Evolutionary conservation across 2,329 filamentous ascomycete species (phyloP).

Genomic region (Fusarium sp.): DNA sequence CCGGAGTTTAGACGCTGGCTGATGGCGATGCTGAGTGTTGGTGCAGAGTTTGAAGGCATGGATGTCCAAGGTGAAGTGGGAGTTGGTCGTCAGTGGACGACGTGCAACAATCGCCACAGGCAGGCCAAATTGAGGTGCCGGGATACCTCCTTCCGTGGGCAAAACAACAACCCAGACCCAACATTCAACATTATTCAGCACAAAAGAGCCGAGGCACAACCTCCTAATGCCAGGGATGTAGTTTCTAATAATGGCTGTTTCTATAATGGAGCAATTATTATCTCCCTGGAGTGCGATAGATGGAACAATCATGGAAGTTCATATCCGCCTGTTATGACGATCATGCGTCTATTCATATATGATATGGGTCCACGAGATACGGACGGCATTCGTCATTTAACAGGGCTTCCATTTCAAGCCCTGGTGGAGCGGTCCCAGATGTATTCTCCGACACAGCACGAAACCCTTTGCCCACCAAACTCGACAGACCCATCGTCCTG

Average conservation of each 20-base stretch:
- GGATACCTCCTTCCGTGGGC: not conserved
- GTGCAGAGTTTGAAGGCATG: not conserved
- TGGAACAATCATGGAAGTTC: constrained; percentile 15
- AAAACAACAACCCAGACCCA: not conserved
- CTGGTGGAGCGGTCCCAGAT: constrained; percentile 9
- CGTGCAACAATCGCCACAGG: not conserved
- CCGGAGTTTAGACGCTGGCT: constrained; percentile 3
- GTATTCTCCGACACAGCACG: constrained; percentile 7
- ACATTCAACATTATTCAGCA: not conserved
- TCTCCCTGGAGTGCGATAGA: constrained; percentile 13
- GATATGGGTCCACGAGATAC: not conserved
- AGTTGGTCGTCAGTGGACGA: not conserved
- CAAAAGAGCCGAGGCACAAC: not conserved
- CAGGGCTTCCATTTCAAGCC: not conserved
- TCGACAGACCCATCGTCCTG: constrained; percentile 4
- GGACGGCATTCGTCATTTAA: constrained; percentile 1
- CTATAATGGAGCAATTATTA: constrained; percentile 11
- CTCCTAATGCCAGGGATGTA: not conserved
- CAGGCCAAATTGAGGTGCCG: not conserved
- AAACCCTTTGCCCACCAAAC: constrained; percentile 1
- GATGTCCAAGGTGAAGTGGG: not conserved
- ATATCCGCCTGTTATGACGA: constrained; percentile 31
- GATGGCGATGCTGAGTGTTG: not conserved
- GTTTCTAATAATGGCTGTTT: not conserved
- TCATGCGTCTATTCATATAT: constrained; percentile 13